Evolutionary conservation across 345 rosid species (phyloP), one percentile per base, ranked within the genome.

Genomic region (Heritiera littoralis): DNA sequence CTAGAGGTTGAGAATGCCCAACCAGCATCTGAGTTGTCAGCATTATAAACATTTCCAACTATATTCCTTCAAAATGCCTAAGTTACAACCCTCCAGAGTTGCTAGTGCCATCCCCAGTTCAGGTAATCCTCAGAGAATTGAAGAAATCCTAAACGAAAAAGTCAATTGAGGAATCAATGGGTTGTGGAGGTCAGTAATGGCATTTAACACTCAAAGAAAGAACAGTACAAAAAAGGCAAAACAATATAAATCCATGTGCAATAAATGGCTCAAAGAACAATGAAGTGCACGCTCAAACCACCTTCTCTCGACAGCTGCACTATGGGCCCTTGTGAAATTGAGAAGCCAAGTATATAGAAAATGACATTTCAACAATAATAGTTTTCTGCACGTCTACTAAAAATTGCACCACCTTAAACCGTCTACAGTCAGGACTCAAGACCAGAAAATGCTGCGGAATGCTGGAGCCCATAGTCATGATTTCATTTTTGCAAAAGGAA

Each of bases 241-340:
- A 41, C 18, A 72, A 32, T 52, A 5, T 7, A 17, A 72, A 15
- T 61, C 61, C 75, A 72, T 72, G 61, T 52, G 61, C 60, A 72
- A 43, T 67, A 67, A 67, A 45, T 8, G 32, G 49, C 45, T 6
- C 69, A 35, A 9, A 52, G 55, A n/a, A 8, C 61, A 51, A 4
- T 23, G 28, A 23, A 23, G 28, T 23, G 28, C 28, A 0, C 5
- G 17, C 14, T 17, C 32, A n/a, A 59, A 1, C 32, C 14, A 52
- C 76, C 35, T 66, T 63, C 8, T 14, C 12, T 7, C 59, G 49
- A 38, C 30, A 9, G 4, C 65, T 73, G 55, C 9, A 4, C 43
- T 54, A 17, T 54, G 48, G 48, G 9, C 76, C 63, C 63, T 52
- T 17, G 3, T 10, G 28, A 58, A 69, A 35, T 3, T 48, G 30